These are phyloP conservation scores for Erysimum cheiri DNA, from an alignment of 441 rosid species.

Conservation along the genomic window DNA sequence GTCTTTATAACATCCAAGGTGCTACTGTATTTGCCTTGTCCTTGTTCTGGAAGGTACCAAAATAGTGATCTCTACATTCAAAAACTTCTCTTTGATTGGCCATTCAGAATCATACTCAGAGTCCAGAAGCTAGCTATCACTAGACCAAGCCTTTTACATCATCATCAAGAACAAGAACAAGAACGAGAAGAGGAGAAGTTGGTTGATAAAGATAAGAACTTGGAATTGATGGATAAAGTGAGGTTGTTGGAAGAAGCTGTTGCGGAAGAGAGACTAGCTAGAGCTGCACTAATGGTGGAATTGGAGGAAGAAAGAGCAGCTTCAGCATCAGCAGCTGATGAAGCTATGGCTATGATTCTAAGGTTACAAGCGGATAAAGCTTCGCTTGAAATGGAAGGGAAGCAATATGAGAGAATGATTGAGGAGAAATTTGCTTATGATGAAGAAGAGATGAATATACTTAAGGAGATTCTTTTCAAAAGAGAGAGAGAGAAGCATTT, in stretches of 20 bases:
- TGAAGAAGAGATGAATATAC: conserved; percentile 69
- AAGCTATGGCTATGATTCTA: conserved; percentile 78
- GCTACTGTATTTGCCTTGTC: conserved; percentile 49
- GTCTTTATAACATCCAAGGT: conserved; percentile 50
- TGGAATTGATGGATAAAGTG: conserved; percentile 46
- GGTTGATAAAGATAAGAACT: conserved; percentile 44
- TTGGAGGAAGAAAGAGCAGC: conserved; percentile 75
- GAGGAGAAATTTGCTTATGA: conserved; percentile 70
- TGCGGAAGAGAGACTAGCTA: conserved; percentile 50
- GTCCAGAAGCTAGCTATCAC: conserved; percentile 33
- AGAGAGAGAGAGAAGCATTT: conserved; percentile 65
- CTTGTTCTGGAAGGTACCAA: conserved; percentile 50
- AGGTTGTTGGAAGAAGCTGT: conserved; percentile 58
- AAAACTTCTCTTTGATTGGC: conserved; percentile 56
- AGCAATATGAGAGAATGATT: conserved; percentile 66
- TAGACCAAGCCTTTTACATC: conserved; percentile 38
- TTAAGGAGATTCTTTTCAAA: conserved; percentile 66
- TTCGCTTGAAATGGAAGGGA: conserved; percentile 64
- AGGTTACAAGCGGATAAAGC: conserved; percentile 73
- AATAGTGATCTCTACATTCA: conserved; percentile 33
- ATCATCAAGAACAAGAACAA: conserved; percentile 37
- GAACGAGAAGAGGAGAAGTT: conserved; percentile 38
- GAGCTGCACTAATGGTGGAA: conserved; percentile 52
- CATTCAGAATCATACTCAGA: conserved; percentile 49
- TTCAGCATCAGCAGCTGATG: conserved; percentile 69